Conservation (phyloP, 768 basidiomycete genomes). For the Pisolithus tinctorius region DNA sequence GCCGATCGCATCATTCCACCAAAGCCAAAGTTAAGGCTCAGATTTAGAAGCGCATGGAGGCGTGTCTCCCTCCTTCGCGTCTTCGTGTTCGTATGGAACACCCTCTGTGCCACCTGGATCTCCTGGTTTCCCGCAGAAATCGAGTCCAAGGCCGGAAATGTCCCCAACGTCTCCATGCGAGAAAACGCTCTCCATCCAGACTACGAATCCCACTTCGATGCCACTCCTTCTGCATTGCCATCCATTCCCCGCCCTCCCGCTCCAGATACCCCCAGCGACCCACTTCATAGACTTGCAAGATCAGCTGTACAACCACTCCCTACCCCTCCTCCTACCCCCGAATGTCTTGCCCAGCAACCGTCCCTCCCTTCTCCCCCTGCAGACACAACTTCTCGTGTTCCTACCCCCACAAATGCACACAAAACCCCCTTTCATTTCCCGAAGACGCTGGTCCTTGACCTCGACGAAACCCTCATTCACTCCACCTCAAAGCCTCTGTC, state of each 20-base stretch:
- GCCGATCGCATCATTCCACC: conserved; percentile 28
- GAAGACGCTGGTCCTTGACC: conserved; percentile 94
- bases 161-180: conserved; percentile 4
- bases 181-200: conserved; percentile 5
- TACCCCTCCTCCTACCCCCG: conserved; percentile 8
- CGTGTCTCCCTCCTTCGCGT: conserved; percentile 69
- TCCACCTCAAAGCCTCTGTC: conserved; percentile 81
- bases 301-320: conserved; percentile 15
- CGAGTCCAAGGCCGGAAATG: conserved; percentile 10
- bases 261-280: conserved; percentile 10
- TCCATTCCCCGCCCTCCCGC: conserved; percentile 23
- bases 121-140: conserved; percentile 30
- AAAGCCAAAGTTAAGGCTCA: conserved; percentile 32
- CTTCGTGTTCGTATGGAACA: conserved; percentile 63
- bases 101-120: conserved; percentile 56
- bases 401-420: conserved; percentile 43
- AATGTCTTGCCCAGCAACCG: conserved; percentile 7
- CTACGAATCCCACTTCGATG: conserved; percentile 12
- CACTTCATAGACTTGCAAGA: conserved; percentile 6
- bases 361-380: not conserved
- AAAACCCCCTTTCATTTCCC: conserved; percentile 73
- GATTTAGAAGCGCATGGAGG: conserved; percentile 38
- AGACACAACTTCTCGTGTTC: conserved; percentile 31
- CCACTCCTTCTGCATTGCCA: conserved; percentile 10
- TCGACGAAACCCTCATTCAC: conserved; percentile 98